Conservation (phyloP, 139 green algal species). For the Micractinium conductrix region DNA sequence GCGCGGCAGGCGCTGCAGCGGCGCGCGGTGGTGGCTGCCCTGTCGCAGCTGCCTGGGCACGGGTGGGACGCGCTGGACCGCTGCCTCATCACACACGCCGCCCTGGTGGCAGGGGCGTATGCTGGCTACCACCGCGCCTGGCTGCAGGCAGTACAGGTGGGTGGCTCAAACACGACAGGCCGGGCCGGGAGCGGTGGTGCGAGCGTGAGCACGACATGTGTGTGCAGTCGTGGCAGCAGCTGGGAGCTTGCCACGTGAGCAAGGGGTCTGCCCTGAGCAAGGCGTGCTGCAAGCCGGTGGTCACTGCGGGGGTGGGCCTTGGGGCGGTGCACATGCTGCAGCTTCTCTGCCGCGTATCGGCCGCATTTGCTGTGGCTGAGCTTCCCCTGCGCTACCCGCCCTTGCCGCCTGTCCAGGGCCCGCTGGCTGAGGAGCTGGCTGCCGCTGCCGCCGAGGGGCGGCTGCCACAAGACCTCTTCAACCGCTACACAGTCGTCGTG, state of each 20-base stretch:
- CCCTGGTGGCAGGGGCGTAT: not conserved
- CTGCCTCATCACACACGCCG: not conserved
- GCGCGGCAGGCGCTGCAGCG: not conserved
- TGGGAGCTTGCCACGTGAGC: no score
- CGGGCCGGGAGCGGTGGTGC: not conserved
- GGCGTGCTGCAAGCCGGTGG: no score
- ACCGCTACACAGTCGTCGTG: slow-evolving; percentile 1
- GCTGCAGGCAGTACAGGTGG: not conserved
- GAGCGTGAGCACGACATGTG: not conserved
- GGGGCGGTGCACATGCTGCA: no score
- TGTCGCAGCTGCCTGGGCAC: not conserved
- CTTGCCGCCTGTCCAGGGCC: not conserved
- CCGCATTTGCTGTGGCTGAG: no score
- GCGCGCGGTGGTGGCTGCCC: not conserved
- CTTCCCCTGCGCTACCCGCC: no score
- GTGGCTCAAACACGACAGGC: not conserved
- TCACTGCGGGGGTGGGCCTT: no score
- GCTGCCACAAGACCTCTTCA: slow-evolving; percentile 7
- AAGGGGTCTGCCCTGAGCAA: no score
- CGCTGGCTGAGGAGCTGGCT: slow-evolving; percentile 1
- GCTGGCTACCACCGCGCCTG: not conserved
- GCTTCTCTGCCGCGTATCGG: no score
- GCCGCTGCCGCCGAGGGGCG: not conserved
- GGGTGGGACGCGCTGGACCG: not conserved
- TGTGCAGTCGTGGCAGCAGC: no score